These are phyloP conservation scores for Furcasterigmium sp. DNA, from an alignment of 2,329 filamentous ascomycete genomes.

Conservation along the genomic window DNA sequence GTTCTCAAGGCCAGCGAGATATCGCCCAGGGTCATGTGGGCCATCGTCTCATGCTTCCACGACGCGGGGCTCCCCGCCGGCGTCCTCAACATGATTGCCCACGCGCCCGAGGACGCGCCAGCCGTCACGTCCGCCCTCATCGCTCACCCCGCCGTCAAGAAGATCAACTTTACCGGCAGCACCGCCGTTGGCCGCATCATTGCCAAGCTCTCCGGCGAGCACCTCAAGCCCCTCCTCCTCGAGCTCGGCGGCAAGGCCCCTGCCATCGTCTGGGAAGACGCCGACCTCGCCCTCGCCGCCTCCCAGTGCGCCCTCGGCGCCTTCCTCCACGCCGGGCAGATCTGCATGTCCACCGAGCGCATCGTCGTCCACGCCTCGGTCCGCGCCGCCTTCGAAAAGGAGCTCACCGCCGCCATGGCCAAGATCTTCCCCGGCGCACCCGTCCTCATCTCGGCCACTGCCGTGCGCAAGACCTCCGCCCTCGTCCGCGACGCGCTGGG, in stretches of 20 bases:
- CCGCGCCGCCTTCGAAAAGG: conserved; percentile 38
- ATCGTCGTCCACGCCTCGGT: conserved; percentile 54
- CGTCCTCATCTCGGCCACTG: conserved; percentile 63
- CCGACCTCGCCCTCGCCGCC: conserved; percentile 68
- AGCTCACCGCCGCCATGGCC: conserved; percentile 31
- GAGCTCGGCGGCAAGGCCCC: conserved; percentile 81
- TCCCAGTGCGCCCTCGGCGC: conserved; percentile 62
- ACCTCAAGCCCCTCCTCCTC: conserved; percentile 74
- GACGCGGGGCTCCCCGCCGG: conserved; percentile 74
- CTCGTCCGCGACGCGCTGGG: conserved; percentile 56
- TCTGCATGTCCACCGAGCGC: conserved; percentile 82
- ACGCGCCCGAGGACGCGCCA: conserved; percentile 60
- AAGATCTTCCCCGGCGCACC: conserved; percentile 52
- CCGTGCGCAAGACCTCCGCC: conserved; percentile 54
- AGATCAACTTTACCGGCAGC: conserved; percentile 83
- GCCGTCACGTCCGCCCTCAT: conserved; percentile 64
- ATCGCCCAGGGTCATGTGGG: conserved; percentile 58
- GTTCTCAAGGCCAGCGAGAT: conserved; percentile 69
- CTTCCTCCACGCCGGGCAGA: conserved; percentile 71
- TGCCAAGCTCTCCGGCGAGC: conserved; percentile 61
- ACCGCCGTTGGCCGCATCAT: conserved; percentile 71
- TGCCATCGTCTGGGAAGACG: conserved; percentile 75
- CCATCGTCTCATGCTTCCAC: conserved; percentile 57
- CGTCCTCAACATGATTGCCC: conserved; percentile 67
- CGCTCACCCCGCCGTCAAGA: conserved; percentile 61